Conservation (phyloP, 768 basidiomycete species). For the Suillus americanus region DNA sequence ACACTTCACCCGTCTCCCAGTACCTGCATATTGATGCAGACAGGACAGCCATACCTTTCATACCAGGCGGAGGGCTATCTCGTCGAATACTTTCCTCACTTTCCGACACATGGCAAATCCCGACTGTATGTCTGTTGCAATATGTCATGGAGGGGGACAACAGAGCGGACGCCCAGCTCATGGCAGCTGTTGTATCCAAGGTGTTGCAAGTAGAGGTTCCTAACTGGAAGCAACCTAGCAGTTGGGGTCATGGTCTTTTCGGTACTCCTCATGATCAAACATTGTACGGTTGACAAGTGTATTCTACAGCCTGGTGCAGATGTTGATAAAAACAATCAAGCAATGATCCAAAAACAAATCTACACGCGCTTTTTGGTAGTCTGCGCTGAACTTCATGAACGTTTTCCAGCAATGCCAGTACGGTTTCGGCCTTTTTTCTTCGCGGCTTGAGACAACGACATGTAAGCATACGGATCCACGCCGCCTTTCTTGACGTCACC, state of each 20-base stretch:
- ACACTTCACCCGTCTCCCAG: slow-evolving; percentile 48
- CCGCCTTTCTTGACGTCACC: slow-evolving; percentile 90
- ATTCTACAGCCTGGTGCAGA: slow-evolving; percentile 1
- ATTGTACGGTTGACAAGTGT: slow-evolving; percentile 55
- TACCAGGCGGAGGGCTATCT: slow-evolving; percentile 78
- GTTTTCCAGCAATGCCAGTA: slow-evolving; percentile 65
- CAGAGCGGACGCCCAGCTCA: slow-evolving; percentile 61
- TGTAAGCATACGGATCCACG: slow-evolving; percentile 90
- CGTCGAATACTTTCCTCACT: slow-evolving; percentile 63
- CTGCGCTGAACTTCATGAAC: slow-evolving; percentile 32
- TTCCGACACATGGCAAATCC: slow-evolving; percentile 47
- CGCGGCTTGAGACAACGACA: slow-evolving; percentile 80
- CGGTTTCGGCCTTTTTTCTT: slow-evolving; percentile 52
- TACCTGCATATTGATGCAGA: slow-evolving; percentile 26
- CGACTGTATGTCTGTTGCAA: slow-evolving; percentile 61
- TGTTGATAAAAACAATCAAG: slow-evolving; percentile 2
- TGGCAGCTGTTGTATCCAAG: slow-evolving; percentile 55
- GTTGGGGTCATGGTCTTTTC: slow-evolving; percentile 64
- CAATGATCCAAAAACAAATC: slow-evolving; percentile 5
- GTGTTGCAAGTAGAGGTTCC: slow-evolving; percentile 40
- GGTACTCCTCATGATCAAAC: slow-evolving; percentile 73
- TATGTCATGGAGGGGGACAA: slow-evolving; percentile 87
- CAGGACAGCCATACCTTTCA: slow-evolving; percentile 55
- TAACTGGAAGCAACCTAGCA: slow-evolving; percentile 62
- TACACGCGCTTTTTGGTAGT: slow-evolving; percentile 3